These are phyloP conservation scores for carrot (Daucus carota) DNA, from an alignment of 129 eudicot genomes.

Conservation along the genomic window DNA sequence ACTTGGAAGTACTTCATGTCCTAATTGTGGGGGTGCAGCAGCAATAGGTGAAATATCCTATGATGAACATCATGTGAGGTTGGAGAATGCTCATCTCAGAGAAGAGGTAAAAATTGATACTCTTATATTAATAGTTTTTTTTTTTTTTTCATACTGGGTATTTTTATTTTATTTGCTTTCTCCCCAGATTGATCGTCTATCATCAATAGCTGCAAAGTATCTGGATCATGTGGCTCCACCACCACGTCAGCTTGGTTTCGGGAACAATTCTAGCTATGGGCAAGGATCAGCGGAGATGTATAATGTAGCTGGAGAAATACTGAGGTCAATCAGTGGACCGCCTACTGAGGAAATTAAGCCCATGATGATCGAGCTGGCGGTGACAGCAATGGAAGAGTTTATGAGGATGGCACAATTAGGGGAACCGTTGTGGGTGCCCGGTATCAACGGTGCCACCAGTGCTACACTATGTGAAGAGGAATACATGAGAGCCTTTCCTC, in stretches of 20 bases:
- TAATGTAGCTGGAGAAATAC: slow-evolving; percentile 33
- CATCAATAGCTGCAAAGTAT: slow-evolving; percentile 72
- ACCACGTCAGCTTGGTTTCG: slow-evolving; percentile 22
- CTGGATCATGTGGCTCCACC: slow-evolving; percentile 19
- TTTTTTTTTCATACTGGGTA: background rate
- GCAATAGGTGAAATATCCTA: slow-evolving; percentile 47
- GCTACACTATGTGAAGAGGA: slow-evolving; percentile 35
- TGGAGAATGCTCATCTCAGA: slow-evolving; percentile 56
- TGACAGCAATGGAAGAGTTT: slow-evolving; percentile 63
- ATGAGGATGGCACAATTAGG: slow-evolving; percentile 37
- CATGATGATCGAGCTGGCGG: slow-evolving; percentile 51
- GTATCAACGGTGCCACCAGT: slow-evolving; percentile 21
- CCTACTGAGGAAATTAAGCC: slow-evolving; percentile 41
- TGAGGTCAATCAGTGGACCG: slow-evolving; percentile 33
- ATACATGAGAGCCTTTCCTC: slow-evolving; percentile 38
- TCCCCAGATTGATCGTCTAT: slow-evolving; percentile 57
- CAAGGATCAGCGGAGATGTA: slow-evolving; percentile 24
- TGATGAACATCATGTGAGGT: slow-evolving; percentile 46
- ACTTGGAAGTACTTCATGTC: slow-evolving; percentile 40
- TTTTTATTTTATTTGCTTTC: background rate
- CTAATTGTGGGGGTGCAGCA: slow-evolving; percentile 61
- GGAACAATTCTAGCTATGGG: slow-evolving; percentile 14
- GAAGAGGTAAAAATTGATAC: slow-evolving; percentile 32
- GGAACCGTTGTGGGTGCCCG: slow-evolving; percentile 50
- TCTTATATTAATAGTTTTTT: background rate